Percentiles rank a stretch among this genome's conserved stretches.
phyloP scores from a whole-genome alignment of 1,284 basidiomycete genomes.

The Albatrellus sp. region DNA sequence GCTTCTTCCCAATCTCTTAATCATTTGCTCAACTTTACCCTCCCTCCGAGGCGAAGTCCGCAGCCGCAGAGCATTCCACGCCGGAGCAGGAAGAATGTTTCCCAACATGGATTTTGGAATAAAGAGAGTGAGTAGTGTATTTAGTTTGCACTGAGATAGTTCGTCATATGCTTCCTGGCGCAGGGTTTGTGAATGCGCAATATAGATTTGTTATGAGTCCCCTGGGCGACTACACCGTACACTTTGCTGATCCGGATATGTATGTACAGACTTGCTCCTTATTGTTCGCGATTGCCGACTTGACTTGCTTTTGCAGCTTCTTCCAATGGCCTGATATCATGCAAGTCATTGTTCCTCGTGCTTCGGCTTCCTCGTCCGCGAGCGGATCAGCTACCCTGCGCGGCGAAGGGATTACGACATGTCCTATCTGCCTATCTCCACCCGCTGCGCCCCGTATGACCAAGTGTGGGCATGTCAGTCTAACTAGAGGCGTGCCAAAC shows the following conservation, averaged over 20 bases:
- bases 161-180: conserved; percentile 6
- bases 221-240: conserved; percentile 83
- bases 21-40: conserved; percentile 75
- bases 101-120: conserved; percentile 61
- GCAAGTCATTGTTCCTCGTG: conserved; percentile 85
- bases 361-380: conserved; percentile 47
- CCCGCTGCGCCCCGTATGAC: conserved; percentile 94
- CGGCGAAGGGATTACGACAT: conserved; percentile 60
- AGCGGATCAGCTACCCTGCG: conserved; percentile 23
- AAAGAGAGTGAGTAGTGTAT: conserved; percentile 64
- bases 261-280: conserved; percentile 25
- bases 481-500: conserved; percentile 3
- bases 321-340: conserved; percentile 96
- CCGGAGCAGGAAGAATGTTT: conserved; percentile 56
- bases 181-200: conserved; percentile 87
- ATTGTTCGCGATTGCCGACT: conserved; percentile 10
- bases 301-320: conserved; percentile 36
- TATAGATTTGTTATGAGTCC: conserved; percentile 93
- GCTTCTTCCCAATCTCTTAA: conserved; percentile 52
- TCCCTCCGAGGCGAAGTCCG: conserved; percentile 65
- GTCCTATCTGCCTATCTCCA: conserved; percentile 90
- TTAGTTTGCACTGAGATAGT: conserved; percentile 6
- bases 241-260: conserved; percentile 94
- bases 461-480: conserved; percentile 89
- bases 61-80: conserved; percentile 47